Evolutionary conservation across 352 stramenopile species (phyloP).

Genomic region (Globisporangium ultimum): DNA sequence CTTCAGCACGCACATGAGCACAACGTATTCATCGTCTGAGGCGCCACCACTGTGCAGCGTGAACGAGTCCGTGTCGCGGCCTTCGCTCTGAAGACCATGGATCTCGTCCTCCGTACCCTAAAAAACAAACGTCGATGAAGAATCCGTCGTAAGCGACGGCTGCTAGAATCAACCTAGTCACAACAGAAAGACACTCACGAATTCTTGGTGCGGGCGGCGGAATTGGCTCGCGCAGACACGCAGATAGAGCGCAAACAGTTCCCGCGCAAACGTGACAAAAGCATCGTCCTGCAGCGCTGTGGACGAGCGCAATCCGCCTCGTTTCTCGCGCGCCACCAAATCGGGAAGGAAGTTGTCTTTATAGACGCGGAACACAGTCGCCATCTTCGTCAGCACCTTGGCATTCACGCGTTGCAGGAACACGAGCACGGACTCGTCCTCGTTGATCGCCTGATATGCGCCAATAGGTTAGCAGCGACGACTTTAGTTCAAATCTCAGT

Average conservation of each 20-base stretch:
- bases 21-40: conserved; percentile 67
- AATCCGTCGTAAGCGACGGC: background rate
- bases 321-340: conserved; percentile 33
- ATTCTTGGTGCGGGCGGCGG: conserved; percentile 46
- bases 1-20: conserved; percentile 83
- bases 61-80: conserved; percentile 19
- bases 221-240: conserved; percentile 50
- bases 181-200: conserved; percentile 27
- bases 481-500: too few species aligned
- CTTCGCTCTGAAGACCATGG: conserved; percentile 20
- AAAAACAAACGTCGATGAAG: conserved; percentile 1
- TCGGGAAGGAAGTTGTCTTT: conserved; percentile 62
- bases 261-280: conserved; percentile 69
- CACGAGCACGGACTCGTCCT: conserved; percentile 43
- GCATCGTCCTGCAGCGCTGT: conserved; percentile 53
- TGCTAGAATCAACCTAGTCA: background rate
- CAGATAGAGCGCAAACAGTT: conserved; percentile 61
- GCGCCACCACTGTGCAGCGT: conserved; percentile 12
- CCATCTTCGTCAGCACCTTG: conserved; percentile 47
- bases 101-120: conserved; percentile 57
- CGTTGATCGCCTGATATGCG: conserved; percentile 18
- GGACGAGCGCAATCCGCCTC: conserved; percentile 28
- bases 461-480: background rate
- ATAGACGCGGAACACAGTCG: conserved; percentile 60
- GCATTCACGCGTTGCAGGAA: conserved; percentile 57